These are phyloP conservation scores for Meyerozyma sp. DNA, from an alignment of 1,139 yeast species.

Conservation along the genomic window DNA sequence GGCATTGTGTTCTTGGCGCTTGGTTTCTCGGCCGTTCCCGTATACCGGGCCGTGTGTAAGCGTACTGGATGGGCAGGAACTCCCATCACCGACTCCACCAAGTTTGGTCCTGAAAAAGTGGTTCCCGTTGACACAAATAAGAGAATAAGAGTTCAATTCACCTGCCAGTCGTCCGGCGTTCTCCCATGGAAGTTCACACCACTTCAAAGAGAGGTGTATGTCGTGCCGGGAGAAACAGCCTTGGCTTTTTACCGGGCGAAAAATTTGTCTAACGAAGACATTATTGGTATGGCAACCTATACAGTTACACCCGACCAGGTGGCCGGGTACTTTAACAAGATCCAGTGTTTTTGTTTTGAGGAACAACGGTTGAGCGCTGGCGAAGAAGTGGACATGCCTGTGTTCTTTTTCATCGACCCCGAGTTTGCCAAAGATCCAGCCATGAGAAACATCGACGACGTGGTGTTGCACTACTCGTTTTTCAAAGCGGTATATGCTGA, in stretches of 20 bases:
- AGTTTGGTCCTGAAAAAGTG: constrained; percentile 81
- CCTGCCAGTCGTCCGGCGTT: constrained; percentile 86
- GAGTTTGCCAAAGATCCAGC: constrained; percentile 94
- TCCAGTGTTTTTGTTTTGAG: constrained; percentile 97
- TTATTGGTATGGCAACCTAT: constrained; percentile 97
- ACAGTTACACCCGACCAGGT: constrained; percentile 96
- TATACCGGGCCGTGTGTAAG: constrained; percentile 87
- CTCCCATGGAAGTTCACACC: constrained; percentile 97
- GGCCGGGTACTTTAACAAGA: constrained; percentile 92
- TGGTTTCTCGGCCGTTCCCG: constrained; percentile 88
- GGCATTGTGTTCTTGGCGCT: constrained; percentile 72
- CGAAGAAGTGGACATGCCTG: constrained; percentile 99
- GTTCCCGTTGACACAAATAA: constrained; percentile 84
- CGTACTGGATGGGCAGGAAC: constrained; percentile 96
- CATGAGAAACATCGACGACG: constrained; percentile 86
- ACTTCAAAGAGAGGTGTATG: constrained; percentile 87
- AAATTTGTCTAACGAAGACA: constrained; percentile 79
- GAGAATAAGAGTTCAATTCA: constrained; percentile 76
- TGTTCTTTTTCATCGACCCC: constrained; percentile 96
- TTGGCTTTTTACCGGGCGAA: constrained; percentile 92
- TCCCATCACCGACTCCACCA: constrained; percentile 79
- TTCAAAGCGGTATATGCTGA: constrained; percentile 60
- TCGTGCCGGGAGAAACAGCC: constrained; percentile 97
- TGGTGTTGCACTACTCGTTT: constrained; percentile 88
- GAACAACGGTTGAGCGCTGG: constrained; percentile 93